Percentiles rank a stretch among this genome's conserved stretches.
These are phyloP conservation scores for thale cress (Arabidopsis thaliana) DNA, from an alignment of 345 rosid genomes.

Conservation along the genomic window TAIR10.1 NC_003074.8:17343001-17343500, in stretches of 20 bases:
- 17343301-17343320: background rate
- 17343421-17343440: background rate
- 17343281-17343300: background rate
- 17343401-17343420: background rate
- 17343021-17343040: background rate
- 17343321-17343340: background rate
- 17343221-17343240: background rate
- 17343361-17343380: background rate
- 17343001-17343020: constrained; percentile 5
- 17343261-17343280: background rate
- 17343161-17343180: background rate
- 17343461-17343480: too few species aligned
- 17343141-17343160: background rate
- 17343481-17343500: background rate
- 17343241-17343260: background rate
- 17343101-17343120: background rate
- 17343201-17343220: background rate
- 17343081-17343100: background rate
- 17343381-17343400: too few species aligned
- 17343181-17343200: background rate
- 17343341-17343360: background rate
- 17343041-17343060: background rate
- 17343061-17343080: background rate
- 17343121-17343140: background rate
- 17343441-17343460: background rate